A percentile compares a stretch with the other conserved stretches of the same genome.
These are phyloP conservation scores for Pythium phragmitis DNA, from an alignment of 352 stramenopile genomes.

Conservation along the genomic window DNA sequence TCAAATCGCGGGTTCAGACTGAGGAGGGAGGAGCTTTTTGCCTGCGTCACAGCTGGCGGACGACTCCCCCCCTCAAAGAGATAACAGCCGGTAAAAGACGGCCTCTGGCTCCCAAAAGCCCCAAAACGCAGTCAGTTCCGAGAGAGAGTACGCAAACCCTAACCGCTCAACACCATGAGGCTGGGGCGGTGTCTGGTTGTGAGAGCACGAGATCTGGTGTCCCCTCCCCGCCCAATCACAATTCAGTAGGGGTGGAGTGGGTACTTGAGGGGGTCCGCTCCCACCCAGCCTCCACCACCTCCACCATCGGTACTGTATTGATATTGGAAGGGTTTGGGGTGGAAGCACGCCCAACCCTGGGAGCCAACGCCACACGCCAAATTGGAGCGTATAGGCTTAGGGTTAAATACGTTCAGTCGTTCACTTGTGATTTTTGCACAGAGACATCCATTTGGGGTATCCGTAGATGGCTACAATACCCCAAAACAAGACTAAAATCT, in stretches of 20 bases:
- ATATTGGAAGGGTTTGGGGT: neutral
- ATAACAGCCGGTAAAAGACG: slow-evolving; percentile 10
- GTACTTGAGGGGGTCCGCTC: neutral
- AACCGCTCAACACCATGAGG: neutral
- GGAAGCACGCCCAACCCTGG: neutral
- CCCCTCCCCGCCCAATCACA: slow-evolving; percentile 23
- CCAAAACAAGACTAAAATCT: slow-evolving; percentile 7
- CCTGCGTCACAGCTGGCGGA: slow-evolving; percentile 20
- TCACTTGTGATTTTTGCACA: neutral
- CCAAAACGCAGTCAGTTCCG: neutral
- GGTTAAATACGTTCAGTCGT: neutral
- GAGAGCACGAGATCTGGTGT: slow-evolving; percentile 16
- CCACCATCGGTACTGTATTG: neutral
- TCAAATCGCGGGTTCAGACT: slow-evolving; percentile 10
- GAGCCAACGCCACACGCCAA: neutral
- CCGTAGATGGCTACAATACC: slow-evolving; percentile 4
- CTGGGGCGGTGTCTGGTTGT: neutral
- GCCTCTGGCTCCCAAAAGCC: slow-evolving; percentile 12
- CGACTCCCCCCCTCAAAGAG: slow-evolving; percentile 1
- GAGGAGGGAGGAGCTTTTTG: slow-evolving; percentile 3
- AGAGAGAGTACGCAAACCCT: slow-evolving; percentile 1
- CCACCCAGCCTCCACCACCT: neutral
- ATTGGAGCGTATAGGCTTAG: neutral
- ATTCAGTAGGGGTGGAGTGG: neutral
- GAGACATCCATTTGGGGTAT: neutral